These are phyloP conservation scores for Trypethelium eluteriae DNA, from an alignment of 495 filamentous ascomycete species.

Conservation along the genomic window DNA sequence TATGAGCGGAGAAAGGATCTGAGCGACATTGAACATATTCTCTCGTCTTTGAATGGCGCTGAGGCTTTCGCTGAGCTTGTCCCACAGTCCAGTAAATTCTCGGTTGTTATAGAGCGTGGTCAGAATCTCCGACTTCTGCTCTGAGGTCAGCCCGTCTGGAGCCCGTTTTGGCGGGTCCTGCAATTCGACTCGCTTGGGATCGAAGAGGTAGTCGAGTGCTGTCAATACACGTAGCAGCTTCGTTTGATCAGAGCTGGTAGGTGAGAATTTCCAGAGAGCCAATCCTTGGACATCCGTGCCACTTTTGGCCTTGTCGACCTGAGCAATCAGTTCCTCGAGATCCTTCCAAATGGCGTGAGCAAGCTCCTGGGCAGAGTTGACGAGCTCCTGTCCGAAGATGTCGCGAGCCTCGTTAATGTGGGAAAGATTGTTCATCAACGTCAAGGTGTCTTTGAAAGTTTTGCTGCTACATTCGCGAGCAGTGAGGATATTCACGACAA, in stretches of 20 bases:
- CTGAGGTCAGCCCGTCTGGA: constrained; percentile 20
- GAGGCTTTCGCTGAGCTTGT: constrained; percentile 86
- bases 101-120: constrained; percentile 81
- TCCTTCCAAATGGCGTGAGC: constrained; percentile 77
- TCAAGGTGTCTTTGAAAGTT: constrained; percentile 92
- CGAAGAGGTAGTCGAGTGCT: constrained; percentile 92
- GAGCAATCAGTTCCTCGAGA: constrained; percentile 75
- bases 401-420: constrained; percentile 83
- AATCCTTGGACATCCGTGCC: constrained; percentile 93
- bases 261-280: constrained; percentile 90
- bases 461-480: constrained; percentile 93
- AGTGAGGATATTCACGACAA: constrained; percentile 92
- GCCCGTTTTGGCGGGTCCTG: constrained; percentile 43
- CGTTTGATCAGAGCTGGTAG: constrained; percentile 87
- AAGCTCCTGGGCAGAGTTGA: constrained; percentile 72
- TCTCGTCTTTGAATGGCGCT: constrained; percentile 80
- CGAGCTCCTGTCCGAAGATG: constrained; percentile 83
- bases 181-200: constrained; percentile 46
- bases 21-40: constrained; percentile 93
- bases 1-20: constrained; percentile 85
- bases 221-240: constrained; percentile 91
- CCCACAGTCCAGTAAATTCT: constrained; percentile 85
- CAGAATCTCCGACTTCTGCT: constrained; percentile 70
- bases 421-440: constrained; percentile 95
- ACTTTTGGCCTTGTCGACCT: constrained; percentile 77